Evolutionary conservation across 257 asterid genomes (phyloP).

Genomic region (Marsdenia floribunda): DNA sequence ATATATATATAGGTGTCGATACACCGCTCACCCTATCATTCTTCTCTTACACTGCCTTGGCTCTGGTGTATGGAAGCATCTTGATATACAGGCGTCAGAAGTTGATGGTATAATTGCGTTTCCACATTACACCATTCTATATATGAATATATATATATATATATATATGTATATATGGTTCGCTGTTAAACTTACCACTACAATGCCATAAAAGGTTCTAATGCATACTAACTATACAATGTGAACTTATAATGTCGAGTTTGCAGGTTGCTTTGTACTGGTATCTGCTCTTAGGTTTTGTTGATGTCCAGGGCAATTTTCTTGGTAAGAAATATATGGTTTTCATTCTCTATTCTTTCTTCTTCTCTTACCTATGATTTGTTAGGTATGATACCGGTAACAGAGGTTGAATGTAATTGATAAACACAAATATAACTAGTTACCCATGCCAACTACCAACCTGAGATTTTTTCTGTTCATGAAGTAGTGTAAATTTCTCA

Average conservation of each 20-base stretch:
- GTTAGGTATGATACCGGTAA: neutral
- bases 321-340: slow-evolving; percentile 41
- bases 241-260: neutral
- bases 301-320: slow-evolving; percentile 71
- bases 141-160: neutral
- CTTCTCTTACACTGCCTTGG: slow-evolving; percentile 44
- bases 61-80: slow-evolving; percentile 59
- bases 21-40: slow-evolving; percentile 66
- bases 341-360: neutral
- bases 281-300: slow-evolving; percentile 54
- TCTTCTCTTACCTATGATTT: neutral
- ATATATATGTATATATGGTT: neutral
- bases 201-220: neutral
- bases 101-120: slow-evolving; percentile 34
- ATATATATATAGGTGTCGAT: slow-evolving; percentile 40
- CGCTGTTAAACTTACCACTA: neutral
- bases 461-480: too few relatives aligned
- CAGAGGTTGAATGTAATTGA: too few relatives aligned
- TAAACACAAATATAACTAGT: neutral
- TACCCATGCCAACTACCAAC: too few relatives aligned
- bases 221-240: neutral
- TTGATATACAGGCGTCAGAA: slow-evolving; percentile 53
- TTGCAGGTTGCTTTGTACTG: slow-evolving; percentile 78
- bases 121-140: neutral
- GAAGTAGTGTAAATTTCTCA: neutral